A percentile compares a stretch with the other conserved stretches of the same genome.
phyloP scores from a whole-genome alignment of 805 yeast genomes.

The Yamadazyma ubonensis region DNA sequence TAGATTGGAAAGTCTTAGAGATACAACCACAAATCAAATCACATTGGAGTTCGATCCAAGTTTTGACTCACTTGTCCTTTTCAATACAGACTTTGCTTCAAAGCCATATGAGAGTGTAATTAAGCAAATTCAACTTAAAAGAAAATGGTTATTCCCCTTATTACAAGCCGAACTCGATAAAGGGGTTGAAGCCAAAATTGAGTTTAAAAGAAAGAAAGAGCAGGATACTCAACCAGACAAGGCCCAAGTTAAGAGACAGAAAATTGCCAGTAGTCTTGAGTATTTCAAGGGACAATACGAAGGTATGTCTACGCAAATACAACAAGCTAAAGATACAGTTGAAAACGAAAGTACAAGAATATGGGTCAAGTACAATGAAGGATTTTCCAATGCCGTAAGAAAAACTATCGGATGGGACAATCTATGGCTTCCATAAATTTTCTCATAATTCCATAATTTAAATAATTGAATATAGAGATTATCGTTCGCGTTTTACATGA shows the following conservation, averaged over 20 bases:
- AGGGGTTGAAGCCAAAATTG: conserved; percentile 11
- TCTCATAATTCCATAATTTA: too few relatives aligned
- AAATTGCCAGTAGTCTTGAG: conserved; percentile 33
- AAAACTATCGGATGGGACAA: conserved; percentile 78
- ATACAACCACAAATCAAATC: conserved; percentile 29
- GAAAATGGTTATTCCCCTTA: conserved; percentile 39
- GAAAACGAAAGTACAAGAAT: conserved; percentile 41
- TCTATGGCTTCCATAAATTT: conserved; percentile 43
- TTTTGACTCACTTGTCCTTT: conserved; percentile 33
- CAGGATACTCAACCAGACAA: conserved; percentile 8
- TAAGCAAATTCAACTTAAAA: conserved; percentile 26
- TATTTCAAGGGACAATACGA: conserved; percentile 41
- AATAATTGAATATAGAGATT: not conserved
- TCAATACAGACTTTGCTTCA: conserved; percentile 20
- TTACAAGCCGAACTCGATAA: conserved; percentile 34
- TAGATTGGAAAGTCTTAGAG: conserved; percentile 35
- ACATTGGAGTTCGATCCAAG: conserved; percentile 33
- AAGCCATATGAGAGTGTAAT: conserved; percentile 12
- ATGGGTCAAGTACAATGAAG: conserved; percentile 93
- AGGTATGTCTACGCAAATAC: conserved; percentile 28
- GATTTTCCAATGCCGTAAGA: conserved; percentile 87
- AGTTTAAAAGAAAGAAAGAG: conserved; percentile 14
- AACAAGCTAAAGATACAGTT: conserved; percentile 22
- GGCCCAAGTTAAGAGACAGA: conserved; percentile 23
- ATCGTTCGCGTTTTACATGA: not conserved